Evolutionary conservation across 306 rosid genomes (phyloP).

Genomic region (Prunus davidiana): DNA sequence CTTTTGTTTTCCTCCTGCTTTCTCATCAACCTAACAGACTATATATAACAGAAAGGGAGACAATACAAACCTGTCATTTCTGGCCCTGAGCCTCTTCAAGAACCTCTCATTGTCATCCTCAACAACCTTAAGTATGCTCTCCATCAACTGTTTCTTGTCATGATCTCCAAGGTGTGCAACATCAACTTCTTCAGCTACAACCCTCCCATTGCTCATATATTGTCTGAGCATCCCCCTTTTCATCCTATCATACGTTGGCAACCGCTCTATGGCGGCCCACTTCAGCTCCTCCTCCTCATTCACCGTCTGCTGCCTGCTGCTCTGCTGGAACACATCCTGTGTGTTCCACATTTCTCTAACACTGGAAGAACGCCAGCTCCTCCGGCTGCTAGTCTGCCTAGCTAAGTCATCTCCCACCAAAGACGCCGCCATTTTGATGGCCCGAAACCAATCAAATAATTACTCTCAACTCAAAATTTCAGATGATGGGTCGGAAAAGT

Average conservation of each 20-base stretch:
- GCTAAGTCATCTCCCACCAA: slow-evolving; percentile 32
- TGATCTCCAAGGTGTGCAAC: slow-evolving; percentile 48
- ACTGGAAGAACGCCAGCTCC: slow-evolving; percentile 53
- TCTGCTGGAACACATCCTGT: slow-evolving; percentile 53
- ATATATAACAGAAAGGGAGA: not conserved
- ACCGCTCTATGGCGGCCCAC: slow-evolving; percentile 79
- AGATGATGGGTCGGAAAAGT: not conserved
- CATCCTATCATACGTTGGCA: slow-evolving; percentile 74
- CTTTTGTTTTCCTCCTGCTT: too few species aligned
- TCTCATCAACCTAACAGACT: too few species aligned
- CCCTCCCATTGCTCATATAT: slow-evolving; percentile 48
- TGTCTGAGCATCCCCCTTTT: slow-evolving; percentile 56
- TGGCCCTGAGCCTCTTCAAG: slow-evolving; percentile 41
- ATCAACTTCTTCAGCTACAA: slow-evolving; percentile 52
- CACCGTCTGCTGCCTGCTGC: slow-evolving; percentile 32
- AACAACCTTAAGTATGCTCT: slow-evolving; percentile 49
- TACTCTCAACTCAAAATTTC: not conserved
- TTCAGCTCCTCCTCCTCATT: slow-evolving; percentile 64
- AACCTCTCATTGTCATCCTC: slow-evolving; percentile 69
- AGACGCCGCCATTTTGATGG: slow-evolving; percentile 25
- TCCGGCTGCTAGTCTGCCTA: slow-evolving; percentile 39
- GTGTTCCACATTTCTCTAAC: slow-evolving; percentile 48
- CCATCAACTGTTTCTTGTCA: slow-evolving; percentile 57
- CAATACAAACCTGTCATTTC: slow-evolving; percentile 50
- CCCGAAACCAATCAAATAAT: not conserved